phyloP scores from a whole-genome alignment of 352 stramenopile species.

The Globisporangium carolinianum region DNA sequence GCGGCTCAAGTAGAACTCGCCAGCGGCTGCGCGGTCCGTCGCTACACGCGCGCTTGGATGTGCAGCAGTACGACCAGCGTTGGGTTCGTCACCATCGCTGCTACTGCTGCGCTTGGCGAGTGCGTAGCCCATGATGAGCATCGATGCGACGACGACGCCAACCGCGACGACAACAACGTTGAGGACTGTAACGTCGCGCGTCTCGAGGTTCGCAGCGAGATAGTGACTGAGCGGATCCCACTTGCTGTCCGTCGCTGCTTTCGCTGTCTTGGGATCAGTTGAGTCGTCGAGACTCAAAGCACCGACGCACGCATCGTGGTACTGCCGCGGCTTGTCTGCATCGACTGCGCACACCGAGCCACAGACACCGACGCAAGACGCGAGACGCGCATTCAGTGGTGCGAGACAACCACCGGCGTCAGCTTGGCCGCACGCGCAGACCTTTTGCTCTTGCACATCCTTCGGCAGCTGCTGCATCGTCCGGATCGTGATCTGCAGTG shows the following conservation, averaged over 20 bases:
- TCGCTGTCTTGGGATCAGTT: slow-evolving; percentile 6
- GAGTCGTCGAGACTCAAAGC: slow-evolving; percentile 9
- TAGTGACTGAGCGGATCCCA: slow-evolving; percentile 31
- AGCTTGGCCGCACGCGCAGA: slow-evolving; percentile 33
- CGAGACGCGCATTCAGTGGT: slow-evolving; percentile 40
- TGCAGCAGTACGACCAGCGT: neutral
- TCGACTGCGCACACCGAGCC: slow-evolving; percentile 48
- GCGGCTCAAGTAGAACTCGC: slow-evolving; percentile 18
- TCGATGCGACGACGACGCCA: slow-evolving; percentile 27
- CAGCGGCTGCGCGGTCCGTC: neutral
- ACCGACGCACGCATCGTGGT: slow-evolving; percentile 34
- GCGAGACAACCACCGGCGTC: slow-evolving; percentile 34
- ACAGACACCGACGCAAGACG: slow-evolving; percentile 50
- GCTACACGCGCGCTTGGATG: neutral
- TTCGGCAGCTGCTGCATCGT: slow-evolving; percentile 44
- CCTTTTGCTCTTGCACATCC: slow-evolving; percentile 30
- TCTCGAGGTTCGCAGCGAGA: slow-evolving; percentile 31
- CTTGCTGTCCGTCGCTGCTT: slow-evolving; percentile 14
- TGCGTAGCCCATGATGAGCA: slow-evolving; percentile 37
- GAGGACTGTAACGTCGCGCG: slow-evolving; percentile 31
- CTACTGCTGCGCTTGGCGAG: slow-evolving; percentile 21
- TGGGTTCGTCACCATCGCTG: neutral
- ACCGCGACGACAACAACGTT: slow-evolving; percentile 55
- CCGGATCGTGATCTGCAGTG: slow-evolving; percentile 63
- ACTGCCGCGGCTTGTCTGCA: slow-evolving; percentile 25